Conservation (phyloP, 1,284 basidiomycete genomes). For the Fomitopsis schrenkii region DNA sequence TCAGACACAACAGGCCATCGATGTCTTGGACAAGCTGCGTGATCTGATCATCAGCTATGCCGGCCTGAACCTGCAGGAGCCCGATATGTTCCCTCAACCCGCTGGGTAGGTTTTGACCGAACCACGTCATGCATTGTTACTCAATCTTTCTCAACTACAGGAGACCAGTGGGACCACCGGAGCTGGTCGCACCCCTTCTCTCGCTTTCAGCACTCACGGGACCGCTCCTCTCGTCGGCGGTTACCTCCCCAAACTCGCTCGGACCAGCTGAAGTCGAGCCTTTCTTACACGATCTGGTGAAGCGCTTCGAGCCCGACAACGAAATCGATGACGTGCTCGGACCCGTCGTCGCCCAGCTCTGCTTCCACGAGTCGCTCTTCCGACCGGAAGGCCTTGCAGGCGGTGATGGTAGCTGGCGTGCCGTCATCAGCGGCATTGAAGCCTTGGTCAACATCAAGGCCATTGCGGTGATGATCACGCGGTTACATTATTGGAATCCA, state of each 20-base stretch:
- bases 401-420: constrained; percentile 79
- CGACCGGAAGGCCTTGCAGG: constrained; percentile 64
- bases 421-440: constrained; percentile 79
- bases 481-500: constrained; percentile 72
- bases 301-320: constrained; percentile 55
- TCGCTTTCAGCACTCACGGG: constrained; percentile 60
- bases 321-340: constrained; percentile 38
- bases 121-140: constrained; percentile 1
- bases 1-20: constrained; percentile 59
- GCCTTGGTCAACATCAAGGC: constrained; percentile 79
- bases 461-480: constrained; percentile 77
- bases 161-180: constrained; percentile 67
- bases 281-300: constrained; percentile 71
- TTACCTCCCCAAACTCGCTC: constrained; percentile 35
- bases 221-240: constrained; percentile 51
- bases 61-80: constrained; percentile 87
- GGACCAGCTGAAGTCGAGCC: constrained; percentile 56
- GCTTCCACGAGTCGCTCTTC: constrained; percentile 60
- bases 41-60: constrained; percentile 87
- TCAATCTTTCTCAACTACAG: constrained; percentile 30
- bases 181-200: constrained; percentile 77
- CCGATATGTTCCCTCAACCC: constrained; percentile 93
- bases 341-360: constrained; percentile 54
- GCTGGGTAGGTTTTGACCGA: constrained; percentile 44
- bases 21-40: constrained; percentile 68